Percentiles rank a stretch among this genome's conserved stretches.
These are phyloP conservation scores for Lizanozyma gosingica DNA, from an alignment of 1,139 yeast genomes.

Conservation along the genomic window DNA sequence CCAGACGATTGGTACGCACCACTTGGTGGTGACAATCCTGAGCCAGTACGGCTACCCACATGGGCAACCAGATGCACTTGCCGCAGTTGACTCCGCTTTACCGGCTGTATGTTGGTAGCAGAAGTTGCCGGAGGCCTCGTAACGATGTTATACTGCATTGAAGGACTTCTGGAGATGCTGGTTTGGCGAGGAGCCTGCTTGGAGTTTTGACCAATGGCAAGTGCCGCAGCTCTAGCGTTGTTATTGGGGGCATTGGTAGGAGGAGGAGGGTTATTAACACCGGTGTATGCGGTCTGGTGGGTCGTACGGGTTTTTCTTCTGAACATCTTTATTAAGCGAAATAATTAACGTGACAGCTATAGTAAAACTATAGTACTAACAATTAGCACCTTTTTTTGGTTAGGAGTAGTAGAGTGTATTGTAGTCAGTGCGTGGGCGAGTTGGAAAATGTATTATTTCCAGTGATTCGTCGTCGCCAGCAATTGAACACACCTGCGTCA, in stretches of 20 bases:
- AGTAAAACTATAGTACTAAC: background rate
- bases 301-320: conserved; percentile 25
- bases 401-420: background rate
- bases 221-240: conserved; percentile 41
- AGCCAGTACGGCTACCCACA: too few species aligned
- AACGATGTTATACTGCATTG: conserved; percentile 1
- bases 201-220: conserved; percentile 31
- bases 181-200: conserved; percentile 7
- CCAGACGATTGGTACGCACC: conserved; percentile 5
- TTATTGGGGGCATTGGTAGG: conserved; percentile 27
- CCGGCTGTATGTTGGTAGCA: conserved; percentile 1
- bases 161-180: conserved; percentile 2
- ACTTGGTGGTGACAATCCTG: conserved; percentile 5
- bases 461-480: too few species aligned
- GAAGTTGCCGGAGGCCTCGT: background rate
- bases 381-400: background rate
- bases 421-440: too few species aligned
- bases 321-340: conserved; percentile 19
- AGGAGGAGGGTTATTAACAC: conserved; percentile 33
- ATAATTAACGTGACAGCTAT: background rate
- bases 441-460: too few species aligned
- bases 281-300: conserved; percentile 33
- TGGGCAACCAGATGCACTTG: too few species aligned
- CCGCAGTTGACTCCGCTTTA: background rate
- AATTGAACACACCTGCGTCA: too few species aligned